These are phyloP conservation scores for Fusarium phyllophilum DNA, from an alignment of 2,329 filamentous ascomycete genomes.

Conservation along the genomic window DNA sequence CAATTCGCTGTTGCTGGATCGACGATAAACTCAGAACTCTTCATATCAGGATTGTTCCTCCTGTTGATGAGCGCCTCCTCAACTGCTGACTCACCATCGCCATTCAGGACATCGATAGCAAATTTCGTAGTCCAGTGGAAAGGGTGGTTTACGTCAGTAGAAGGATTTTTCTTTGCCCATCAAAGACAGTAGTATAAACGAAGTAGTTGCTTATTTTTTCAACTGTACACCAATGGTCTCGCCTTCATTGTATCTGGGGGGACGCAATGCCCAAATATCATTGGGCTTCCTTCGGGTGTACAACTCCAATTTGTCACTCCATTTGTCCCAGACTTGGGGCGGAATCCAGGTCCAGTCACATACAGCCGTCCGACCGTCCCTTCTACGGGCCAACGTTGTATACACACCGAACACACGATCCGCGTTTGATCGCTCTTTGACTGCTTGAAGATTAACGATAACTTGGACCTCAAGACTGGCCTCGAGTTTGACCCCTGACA, in stretches of 20 bases:
- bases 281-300: neutral
- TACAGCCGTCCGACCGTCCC: neutral
- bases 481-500: fast-evolving
- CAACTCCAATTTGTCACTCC: neutral
- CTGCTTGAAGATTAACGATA: fast-evolving
- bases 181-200: neutral
- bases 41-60: no score
- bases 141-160: neutral
- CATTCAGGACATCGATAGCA: no score
- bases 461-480: no score
- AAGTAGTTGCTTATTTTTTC: neutral
- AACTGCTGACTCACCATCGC: no score
- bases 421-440: neutral
- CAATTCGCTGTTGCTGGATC: no score
- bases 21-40: no score
- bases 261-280: neutral
- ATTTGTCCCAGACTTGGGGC: neutral
- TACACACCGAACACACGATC: neutral
- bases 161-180: neutral
- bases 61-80: no score
- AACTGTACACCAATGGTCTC: neutral
- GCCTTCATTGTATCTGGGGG: neutral
- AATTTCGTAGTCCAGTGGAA: no score
- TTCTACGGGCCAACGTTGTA: fast-evolving
- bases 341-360: neutral